These are phyloP conservation scores for Chytriomyces hyalinus DNA, from an alignment of 192 early-diverging fungal genomes.

Conservation along the genomic window DNA sequence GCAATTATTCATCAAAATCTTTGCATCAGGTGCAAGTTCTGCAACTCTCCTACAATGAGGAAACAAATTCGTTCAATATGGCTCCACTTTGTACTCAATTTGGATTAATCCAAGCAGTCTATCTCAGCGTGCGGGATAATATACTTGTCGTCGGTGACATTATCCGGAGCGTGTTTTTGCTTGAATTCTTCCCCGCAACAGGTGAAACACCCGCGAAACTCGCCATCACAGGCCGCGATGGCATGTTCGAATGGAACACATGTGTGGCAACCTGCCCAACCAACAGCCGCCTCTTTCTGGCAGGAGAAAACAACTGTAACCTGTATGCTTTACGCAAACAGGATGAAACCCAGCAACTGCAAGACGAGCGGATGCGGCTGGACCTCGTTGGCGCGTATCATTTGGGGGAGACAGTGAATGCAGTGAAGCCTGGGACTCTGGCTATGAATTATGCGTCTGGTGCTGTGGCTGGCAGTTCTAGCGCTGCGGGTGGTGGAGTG, in stretches of 20 bases:
- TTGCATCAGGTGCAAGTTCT: constrained; percentile 17
- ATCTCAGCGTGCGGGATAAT: constrained; percentile 67
- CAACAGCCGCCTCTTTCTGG: constrained; percentile 66
- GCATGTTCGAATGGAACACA: constrained; percentile 67
- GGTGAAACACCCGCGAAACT: constrained; percentile 39
- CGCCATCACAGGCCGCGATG: constrained; percentile 65
- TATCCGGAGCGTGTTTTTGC: constrained; percentile 75
- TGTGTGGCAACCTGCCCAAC: constrained; percentile 54
- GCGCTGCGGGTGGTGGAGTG: constrained; percentile 53
- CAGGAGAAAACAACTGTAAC: constrained; percentile 62
- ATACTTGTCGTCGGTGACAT: constrained; percentile 78
- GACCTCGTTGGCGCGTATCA: constrained; percentile 72
- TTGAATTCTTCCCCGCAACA: constrained; percentile 48
- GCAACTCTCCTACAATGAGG: neutral
- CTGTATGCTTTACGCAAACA: constrained; percentile 63
- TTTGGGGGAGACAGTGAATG: constrained; percentile 82
- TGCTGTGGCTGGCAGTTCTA: neutral
- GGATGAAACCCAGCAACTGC: constrained; percentile 50
- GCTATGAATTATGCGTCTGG: constrained; percentile 62
- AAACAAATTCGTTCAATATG: neutral
- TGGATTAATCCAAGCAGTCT: constrained; percentile 64
- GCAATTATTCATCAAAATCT: neutral
- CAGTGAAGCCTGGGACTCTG: constrained; percentile 76
- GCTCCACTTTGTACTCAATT: constrained; percentile 41
- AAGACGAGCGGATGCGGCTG: constrained; percentile 61